Conservation (phyloP, 202 grass and related monocot genomes). For the Schoenoplectus tabernaemontani region DNA sequence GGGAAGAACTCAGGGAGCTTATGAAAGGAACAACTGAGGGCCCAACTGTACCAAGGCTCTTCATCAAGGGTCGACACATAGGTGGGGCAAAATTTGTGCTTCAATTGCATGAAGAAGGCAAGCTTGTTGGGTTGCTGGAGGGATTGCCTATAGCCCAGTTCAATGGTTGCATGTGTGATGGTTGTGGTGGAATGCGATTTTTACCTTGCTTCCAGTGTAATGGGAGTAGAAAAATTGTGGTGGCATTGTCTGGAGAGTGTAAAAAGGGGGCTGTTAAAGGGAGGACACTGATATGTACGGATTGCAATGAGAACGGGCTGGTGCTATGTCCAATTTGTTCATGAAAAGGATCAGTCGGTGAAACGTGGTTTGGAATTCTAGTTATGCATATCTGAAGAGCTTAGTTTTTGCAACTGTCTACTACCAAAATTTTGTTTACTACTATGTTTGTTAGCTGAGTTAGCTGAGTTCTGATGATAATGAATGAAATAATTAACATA, state of each 20-base stretch:
- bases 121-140: conserved; percentile 42
- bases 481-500: background rate
- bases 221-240: conserved; percentile 68
- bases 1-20: conserved; percentile 45
- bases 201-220: conserved; percentile 66
- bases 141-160: conserved; percentile 40
- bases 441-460: too few relatives aligned
- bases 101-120: conserved; percentile 59
- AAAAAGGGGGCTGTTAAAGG: background rate
- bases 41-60: conserved; percentile 40
- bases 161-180: conserved; percentile 30
- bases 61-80: conserved; percentile 48
- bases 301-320: conserved; percentile 92
- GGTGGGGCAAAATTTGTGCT: conserved; percentile 44
- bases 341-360: background rate
- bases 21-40: background rate
- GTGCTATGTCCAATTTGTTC: conserved; percentile 84
- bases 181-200: conserved; percentile 69
- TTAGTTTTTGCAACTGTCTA: too few relatives aligned
- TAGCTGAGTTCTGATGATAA: background rate
- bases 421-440: too few relatives aligned
- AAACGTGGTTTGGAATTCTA: background rate
- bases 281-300: conserved; percentile 43
- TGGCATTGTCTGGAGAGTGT: background rate
- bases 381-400: background rate